Conservation (phyloP, 2,329 filamentous ascomycete species). For the Claviceps paspali region DNA sequence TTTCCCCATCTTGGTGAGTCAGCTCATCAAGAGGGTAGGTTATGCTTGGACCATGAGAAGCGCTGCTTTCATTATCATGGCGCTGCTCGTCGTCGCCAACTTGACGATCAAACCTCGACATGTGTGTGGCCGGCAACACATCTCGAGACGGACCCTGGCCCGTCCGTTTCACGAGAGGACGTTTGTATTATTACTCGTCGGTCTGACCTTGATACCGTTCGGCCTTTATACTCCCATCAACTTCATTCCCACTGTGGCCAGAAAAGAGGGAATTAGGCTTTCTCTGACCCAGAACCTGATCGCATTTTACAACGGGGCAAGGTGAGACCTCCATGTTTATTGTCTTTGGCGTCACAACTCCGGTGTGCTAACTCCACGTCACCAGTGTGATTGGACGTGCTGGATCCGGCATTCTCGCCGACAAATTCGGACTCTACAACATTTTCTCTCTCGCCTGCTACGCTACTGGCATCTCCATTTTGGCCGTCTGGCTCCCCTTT, state of each 20-base stretch:
- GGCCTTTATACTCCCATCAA: constrained; percentile 18
- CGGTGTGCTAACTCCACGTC: constrained; percentile 1
- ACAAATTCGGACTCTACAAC: constrained; percentile 15
- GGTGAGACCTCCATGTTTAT: constrained; percentile 4
- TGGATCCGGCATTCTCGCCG: constrained; percentile 10
- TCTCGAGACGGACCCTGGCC: constrained; percentile 3
- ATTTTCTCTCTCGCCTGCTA: constrained; percentile 26
- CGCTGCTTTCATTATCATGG: constrained; percentile 22
- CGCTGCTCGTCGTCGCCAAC: constrained; percentile 18
- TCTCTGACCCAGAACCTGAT: constrained; percentile 11
- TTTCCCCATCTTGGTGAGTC: constrained; percentile 24
- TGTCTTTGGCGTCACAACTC: no score
- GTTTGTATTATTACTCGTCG: constrained; percentile 12
- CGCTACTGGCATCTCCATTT: constrained; percentile 17
- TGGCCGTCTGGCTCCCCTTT: constrained; percentile 20
- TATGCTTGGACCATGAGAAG: constrained; percentile 26
- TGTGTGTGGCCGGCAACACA: neutral
- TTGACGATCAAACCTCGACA: constrained; percentile 17
- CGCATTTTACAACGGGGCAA: constrained; percentile 11
- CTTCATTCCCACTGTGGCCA: constrained; percentile 11
- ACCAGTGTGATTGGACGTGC: constrained; percentile 11
- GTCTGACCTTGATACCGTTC: constrained; percentile 15
- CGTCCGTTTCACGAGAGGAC: constrained; percentile 12
- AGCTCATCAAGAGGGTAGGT: constrained; percentile 19
- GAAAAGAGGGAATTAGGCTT: constrained; percentile 7